Evolutionary conservation across 2,329 filamentous ascomycete species (phyloP).

Genomic region (Hymenoscyphus fraxineus): DNA sequence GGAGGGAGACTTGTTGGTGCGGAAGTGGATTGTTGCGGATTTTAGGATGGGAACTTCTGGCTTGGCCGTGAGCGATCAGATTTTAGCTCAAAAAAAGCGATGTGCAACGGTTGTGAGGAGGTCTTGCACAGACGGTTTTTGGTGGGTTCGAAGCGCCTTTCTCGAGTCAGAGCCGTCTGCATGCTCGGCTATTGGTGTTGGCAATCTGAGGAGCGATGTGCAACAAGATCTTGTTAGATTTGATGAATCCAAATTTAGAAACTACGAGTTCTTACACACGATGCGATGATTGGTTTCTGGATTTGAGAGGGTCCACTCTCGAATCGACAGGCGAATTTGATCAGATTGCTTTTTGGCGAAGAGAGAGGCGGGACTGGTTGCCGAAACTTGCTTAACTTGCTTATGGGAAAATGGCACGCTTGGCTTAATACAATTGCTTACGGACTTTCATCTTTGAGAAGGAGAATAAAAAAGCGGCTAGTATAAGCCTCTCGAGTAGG

Average conservation of each 20-base stretch:
- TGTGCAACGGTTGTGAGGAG: background rate
- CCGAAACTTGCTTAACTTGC: no score
- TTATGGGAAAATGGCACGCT: no score
- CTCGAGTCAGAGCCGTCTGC: background rate
- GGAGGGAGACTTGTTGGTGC: background rate
- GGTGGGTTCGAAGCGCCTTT: background rate
- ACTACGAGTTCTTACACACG: background rate
- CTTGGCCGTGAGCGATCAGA: background rate
- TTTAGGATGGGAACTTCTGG: background rate
- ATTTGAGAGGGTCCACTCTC: no score
- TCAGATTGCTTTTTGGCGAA: no score
- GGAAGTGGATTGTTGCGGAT: background rate
- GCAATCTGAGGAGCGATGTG: background rate
- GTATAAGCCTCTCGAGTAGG: no score
- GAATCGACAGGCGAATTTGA: no score
- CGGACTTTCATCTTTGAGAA: no score
- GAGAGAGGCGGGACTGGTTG: no score
- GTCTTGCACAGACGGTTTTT: background rate
- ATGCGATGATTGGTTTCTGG: background rate
- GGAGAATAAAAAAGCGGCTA: no score
- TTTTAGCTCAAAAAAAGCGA: conserved; percentile 4
- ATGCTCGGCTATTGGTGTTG: background rate
- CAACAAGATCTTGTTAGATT: background rate
- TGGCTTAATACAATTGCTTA: no score
- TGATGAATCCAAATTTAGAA: background rate